Evolutionary conservation across 306 rosid species (phyloP), one percentile per base, ranked within the genome.

Genomic region (Casuarina glauca): DNA sequence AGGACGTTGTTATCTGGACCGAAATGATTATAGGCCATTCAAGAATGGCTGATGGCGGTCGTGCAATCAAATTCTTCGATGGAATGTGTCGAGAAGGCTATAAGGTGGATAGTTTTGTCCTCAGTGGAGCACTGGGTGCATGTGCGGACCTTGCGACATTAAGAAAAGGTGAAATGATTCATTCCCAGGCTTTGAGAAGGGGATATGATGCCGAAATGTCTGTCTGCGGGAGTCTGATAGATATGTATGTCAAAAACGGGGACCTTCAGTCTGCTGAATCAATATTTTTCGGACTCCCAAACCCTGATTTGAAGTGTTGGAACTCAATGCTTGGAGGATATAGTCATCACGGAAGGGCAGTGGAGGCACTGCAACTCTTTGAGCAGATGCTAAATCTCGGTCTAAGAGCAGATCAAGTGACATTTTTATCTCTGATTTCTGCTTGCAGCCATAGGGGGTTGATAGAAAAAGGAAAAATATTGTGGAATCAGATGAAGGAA

Each of bases 321-420:
- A 94, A 94, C 89, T 74, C 97, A 1, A 92, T 94, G 93, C 93
- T 94, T 12, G 96, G 95, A 67, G 98, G 98, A 85, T 94, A 86
- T 70, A 82, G 93, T 80, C 91, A 86, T 80, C 97, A 90, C 63
- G 97, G 98, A 84, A 84, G 74, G 90, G 88, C 80, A 15, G 82
- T 74, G 69, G 89, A 89, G 74, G 93, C 98, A 70, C 61, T 95
- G 61, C 82, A 84, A 68, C 82, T 89, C 55, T 86, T 92, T 12
- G 73, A 75, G 50, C 85, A 82, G 85, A 85, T 92, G 71, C 69
- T 79, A 54, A 79, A 83, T 80, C 87, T 76, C n/a, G 93, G 92
- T 70, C 43, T 89, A 20, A 72, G 66, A 71, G 93, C 96, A 17
- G 85, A 92, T 78, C 89, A 95, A 82, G 88, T 94, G 55, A 92